Percentiles rank a stretch among this genome's conserved stretches.
These are phyloP conservation scores for Kwoniella europaea DNA, from an alignment of 768 basidiomycete species.

Conservation along the genomic window DNA sequence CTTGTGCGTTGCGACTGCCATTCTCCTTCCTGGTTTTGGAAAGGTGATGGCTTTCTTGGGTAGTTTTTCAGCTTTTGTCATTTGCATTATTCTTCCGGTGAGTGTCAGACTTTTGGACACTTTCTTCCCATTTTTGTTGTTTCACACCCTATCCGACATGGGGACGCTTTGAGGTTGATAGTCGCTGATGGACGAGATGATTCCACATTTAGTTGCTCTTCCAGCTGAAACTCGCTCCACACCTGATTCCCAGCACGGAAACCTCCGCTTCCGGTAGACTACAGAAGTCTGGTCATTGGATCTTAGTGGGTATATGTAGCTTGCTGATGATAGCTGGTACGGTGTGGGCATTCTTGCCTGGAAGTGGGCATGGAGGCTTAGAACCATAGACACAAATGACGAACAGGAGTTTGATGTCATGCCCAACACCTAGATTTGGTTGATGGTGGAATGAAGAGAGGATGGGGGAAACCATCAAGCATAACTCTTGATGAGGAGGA, in stretches of 20 bases:
- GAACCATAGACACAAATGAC: neutral
- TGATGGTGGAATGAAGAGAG: too few species aligned
- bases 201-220: slow-evolving; percentile 42
- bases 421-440: too few species aligned
- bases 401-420: too few species aligned
- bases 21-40: slow-evolving; percentile 77
- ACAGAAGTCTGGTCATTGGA: slow-evolving; percentile 61
- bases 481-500: too few species aligned
- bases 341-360: slow-evolving; percentile 65
- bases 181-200: neutral
- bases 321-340: slow-evolving; percentile 82
- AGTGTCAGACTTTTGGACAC: slow-evolving; percentile 37
- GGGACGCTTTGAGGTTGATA: neutral
- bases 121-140: neutral
- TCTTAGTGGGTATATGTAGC: slow-evolving; percentile 64
- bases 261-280: neutral
- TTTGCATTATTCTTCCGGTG: slow-evolving; percentile 78
- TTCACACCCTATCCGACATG: neutral
- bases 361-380: slow-evolving; percentile 30
- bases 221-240: slow-evolving; percentile 43
- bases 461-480: too few species aligned
- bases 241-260: slow-evolving; percentile 5
- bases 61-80: slow-evolving; percentile 77
- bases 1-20: slow-evolving; percentile 71
- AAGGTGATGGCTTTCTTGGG: slow-evolving; percentile 82